A percentile compares a stretch with the other conserved stretches of the same genome.
These are phyloP conservation scores for Neonectria magnoliae DNA, from an alignment of 2,329 filamentous ascomycete genomes.

Conservation along the genomic window DNA sequence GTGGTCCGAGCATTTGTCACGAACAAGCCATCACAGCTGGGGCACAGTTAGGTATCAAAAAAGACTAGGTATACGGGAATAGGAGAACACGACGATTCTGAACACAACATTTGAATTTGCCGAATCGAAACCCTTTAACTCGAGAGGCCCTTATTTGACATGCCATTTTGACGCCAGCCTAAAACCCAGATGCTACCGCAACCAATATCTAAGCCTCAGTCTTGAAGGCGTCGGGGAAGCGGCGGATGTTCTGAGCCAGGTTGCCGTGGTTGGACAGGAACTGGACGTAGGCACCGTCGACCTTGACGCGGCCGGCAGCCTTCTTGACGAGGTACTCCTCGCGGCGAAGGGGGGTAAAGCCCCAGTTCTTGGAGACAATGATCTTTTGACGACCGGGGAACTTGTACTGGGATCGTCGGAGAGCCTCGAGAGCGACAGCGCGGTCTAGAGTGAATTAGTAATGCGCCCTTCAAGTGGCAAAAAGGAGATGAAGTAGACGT, in stretches of 20 bases:
- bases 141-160: conserved; percentile 52
- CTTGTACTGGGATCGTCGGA: conserved; percentile 99
- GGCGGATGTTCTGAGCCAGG: conserved; percentile 86
- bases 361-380: conserved; percentile 99
- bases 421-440: conserved; percentile 93
- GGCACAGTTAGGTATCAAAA: conserved; percentile 14
- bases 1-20: neutral
- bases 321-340: conserved; percentile 98
- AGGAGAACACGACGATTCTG: conserved; percentile 21
- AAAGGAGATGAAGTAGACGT: conserved; percentile 52
- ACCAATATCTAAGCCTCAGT: conserved; percentile 59
- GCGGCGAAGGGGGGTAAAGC: conserved; percentile 97
- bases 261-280: conserved; percentile 95
- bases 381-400: conserved; percentile 99
- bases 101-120: conserved; percentile 49
- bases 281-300: conserved; percentile 99
- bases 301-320: conserved; percentile 90
- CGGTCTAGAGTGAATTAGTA: conserved; percentile 69
- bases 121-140: conserved; percentile 47
- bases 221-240: conserved; percentile 93
- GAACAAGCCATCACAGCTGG: conserved; percentile 1
- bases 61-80: conserved; percentile 20
- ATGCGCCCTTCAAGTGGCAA: conserved; percentile 25
- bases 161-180: conserved; percentile 58
- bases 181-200: conserved; percentile 52